Percentiles rank a stretch among this genome's conserved stretches.
phyloP scores from a whole-genome alignment of 768 basidiomycete genomes.

The Thelephora ganbajun region DNA sequence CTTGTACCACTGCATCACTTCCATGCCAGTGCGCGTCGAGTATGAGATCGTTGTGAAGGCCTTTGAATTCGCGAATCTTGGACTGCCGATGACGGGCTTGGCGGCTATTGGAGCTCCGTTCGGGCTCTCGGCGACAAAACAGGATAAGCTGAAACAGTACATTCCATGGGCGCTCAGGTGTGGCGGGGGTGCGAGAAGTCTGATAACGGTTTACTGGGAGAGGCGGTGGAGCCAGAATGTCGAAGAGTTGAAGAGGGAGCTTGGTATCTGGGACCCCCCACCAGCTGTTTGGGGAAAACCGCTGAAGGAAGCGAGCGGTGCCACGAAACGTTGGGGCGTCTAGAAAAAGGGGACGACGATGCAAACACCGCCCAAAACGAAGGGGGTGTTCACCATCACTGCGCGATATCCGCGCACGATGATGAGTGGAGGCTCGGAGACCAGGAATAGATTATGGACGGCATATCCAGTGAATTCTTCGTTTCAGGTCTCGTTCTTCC shows the following conservation, averaged over 20 bases:
- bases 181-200: constrained; percentile 56
- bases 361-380: constrained; percentile 15
- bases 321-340: no score
- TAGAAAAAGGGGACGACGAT: constrained; percentile 28
- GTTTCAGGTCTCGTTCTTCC: no score
- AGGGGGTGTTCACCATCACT: no score
- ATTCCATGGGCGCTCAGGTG: constrained; percentile 87
- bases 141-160: constrained; percentile 50
- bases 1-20: constrained; percentile 87
- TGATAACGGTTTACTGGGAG: constrained; percentile 95
- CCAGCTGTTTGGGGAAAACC: constrained; percentile 55
- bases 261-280: constrained; percentile 80
- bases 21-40: constrained; percentile 78
- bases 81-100: constrained; percentile 76
- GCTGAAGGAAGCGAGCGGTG: constrained; percentile 33
- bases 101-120: constrained; percentile 72
- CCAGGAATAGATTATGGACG: no score
- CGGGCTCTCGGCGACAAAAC: constrained; percentile 35
- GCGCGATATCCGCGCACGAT: no score
- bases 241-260: constrained; percentile 69
- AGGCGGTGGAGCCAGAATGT: constrained; percentile 79
- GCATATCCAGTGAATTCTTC: no score
- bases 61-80: constrained; percentile 88
- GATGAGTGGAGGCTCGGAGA: no score
- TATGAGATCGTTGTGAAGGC: constrained; percentile 90